These are phyloP conservation scores for Curvularia verruculosa DNA, from an alignment of 2,329 filamentous ascomycete genomes.

Conservation along the genomic window DNA sequence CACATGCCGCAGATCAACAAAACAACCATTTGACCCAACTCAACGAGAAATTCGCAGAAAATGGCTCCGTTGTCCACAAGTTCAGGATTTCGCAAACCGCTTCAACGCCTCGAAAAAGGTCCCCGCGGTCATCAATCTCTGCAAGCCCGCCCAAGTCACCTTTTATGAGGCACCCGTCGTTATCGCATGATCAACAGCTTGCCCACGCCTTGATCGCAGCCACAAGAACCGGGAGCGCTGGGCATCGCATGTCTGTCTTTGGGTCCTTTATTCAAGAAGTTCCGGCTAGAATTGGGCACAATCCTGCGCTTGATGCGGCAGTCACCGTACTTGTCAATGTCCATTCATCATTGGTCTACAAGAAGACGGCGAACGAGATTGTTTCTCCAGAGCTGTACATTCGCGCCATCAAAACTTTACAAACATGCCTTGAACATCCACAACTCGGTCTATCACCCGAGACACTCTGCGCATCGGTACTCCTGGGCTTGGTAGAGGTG, in stretches of 20 bases:
- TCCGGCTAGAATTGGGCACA: conserved; percentile 40
- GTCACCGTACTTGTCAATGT: conserved; percentile 39
- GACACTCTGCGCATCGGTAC: conserved; percentile 43
- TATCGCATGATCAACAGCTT: conserved; percentile 36
- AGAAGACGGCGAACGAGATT: conserved; percentile 30
- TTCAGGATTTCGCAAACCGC: conserved; percentile 32
- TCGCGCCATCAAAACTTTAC: conserved; percentile 39
- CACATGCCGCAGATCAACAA: conserved; percentile 15
- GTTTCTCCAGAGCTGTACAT: conserved; percentile 38
- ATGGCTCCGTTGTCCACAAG: conserved; percentile 38
- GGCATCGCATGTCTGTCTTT: conserved; percentile 42
- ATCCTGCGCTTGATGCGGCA: conserved; percentile 40
- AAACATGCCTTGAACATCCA: conserved; percentile 36
- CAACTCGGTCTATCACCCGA: conserved; percentile 41
- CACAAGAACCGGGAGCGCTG: conserved; percentile 32
- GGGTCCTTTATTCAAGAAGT: conserved; percentile 42
- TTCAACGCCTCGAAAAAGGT: conserved; percentile 9
- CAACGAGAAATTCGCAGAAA: conserved; percentile 33
- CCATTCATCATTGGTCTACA: conserved; percentile 35
- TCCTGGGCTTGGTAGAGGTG: conserved; percentile 44
- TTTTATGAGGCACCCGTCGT: conserved; percentile 32
- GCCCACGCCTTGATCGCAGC: conserved; percentile 37
- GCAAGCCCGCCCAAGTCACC: conserved; percentile 23
- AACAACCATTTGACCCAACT: conserved; percentile 29
- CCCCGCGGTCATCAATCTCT: conserved; percentile 20